phyloP scores from a whole-genome alignment of 805 yeast genomes.

The Ogataea sp. region DNA sequence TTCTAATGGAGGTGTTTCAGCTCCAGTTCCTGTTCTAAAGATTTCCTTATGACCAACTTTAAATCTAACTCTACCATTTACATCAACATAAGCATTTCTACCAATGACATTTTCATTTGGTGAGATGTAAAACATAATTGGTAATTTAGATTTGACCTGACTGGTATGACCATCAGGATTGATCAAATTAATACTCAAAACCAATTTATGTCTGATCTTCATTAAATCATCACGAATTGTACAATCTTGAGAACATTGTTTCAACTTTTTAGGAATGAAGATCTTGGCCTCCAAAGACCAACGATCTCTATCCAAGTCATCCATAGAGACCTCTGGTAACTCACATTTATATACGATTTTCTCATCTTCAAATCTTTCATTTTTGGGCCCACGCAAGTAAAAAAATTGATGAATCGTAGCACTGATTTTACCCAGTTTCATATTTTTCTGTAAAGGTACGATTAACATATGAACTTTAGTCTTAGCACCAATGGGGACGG shows the following conservation, averaged over 20 bases:
- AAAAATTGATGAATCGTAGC: conserved; percentile 27
- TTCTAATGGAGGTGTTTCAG: no score
- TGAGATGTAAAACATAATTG: conserved; percentile 34
- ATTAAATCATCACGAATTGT: conserved; percentile 31
- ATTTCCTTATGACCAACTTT: conserved; percentile 9
- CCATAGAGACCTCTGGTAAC: conserved; percentile 25
- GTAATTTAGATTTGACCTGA: conserved; percentile 45
- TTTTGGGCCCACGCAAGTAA: conserved; percentile 13
- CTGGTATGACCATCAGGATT: conserved; percentile 44
- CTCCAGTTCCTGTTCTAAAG: conserved; percentile 1
- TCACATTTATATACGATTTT: conserved; percentile 25
- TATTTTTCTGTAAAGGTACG: conserved; percentile 40
- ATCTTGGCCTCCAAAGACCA: conserved; percentile 38
- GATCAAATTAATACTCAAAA: conserved; percentile 34
- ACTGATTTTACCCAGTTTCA: conserved; percentile 27
- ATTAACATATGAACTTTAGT: conserved; percentile 34
- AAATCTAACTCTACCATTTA: conserved; percentile 17
- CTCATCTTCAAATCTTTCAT: conserved; percentile 17
- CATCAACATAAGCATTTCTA: conserved; percentile 17
- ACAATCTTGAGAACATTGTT: conserved; percentile 36
- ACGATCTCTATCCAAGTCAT: conserved; percentile 30
- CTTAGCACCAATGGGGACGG: conserved; percentile 38
- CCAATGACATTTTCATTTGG: conserved; percentile 22
- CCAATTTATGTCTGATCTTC: conserved; percentile 36
- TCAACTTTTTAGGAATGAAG: conserved; percentile 31